Evolutionary conservation across 805 yeast genomes (phyloP).

Genomic region (Candida maris): DNA sequence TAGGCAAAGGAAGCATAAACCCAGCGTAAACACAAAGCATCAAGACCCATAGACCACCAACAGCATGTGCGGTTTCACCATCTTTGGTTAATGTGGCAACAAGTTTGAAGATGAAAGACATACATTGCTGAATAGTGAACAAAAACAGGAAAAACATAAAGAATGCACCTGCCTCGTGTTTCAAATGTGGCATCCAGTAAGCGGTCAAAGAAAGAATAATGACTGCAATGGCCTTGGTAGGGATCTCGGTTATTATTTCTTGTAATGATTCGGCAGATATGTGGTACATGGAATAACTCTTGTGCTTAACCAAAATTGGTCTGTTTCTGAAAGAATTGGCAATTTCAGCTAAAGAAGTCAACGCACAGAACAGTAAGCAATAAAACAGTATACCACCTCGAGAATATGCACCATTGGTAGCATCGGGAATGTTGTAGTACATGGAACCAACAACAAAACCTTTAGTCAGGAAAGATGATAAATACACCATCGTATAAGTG

Average conservation of each 20-base stretch:
- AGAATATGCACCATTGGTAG: conserved; percentile 54
- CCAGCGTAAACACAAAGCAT: conserved; percentile 57
- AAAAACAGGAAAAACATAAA: conserved; percentile 46
- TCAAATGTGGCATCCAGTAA: conserved; percentile 53
- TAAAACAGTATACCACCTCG: conserved; percentile 63
- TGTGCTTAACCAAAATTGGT: conserved; percentile 61
- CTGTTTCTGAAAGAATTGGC: conserved; percentile 57
- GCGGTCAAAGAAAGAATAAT: conserved; percentile 42
- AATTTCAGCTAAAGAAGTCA: conserved; percentile 61
- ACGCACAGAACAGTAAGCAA: conserved; percentile 57
- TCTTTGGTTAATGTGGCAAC: conserved; percentile 50
- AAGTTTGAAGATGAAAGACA: conserved; percentile 50
- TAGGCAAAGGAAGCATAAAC: conserved; percentile 39
- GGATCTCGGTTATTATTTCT: conserved; percentile 56
- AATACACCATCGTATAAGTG: conserved; percentile 50
- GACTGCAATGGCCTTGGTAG: conserved; percentile 51
- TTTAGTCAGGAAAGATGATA: conserved; percentile 52
- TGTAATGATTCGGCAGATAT: conserved; percentile 64
- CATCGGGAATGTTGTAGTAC: conserved; percentile 48
- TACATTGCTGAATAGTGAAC: conserved; percentile 43
- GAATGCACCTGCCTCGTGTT: conserved; percentile 52
- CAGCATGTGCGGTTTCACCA: conserved; percentile 53
- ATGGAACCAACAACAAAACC: conserved; percentile 61
- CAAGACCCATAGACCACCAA: conserved; percentile 51
- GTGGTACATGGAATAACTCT: conserved; percentile 59